These are phyloP conservation scores for Stropharia rugosoannulata DNA, from an alignment of 768 basidiomycete genomes.

Conservation along the genomic window DNA sequence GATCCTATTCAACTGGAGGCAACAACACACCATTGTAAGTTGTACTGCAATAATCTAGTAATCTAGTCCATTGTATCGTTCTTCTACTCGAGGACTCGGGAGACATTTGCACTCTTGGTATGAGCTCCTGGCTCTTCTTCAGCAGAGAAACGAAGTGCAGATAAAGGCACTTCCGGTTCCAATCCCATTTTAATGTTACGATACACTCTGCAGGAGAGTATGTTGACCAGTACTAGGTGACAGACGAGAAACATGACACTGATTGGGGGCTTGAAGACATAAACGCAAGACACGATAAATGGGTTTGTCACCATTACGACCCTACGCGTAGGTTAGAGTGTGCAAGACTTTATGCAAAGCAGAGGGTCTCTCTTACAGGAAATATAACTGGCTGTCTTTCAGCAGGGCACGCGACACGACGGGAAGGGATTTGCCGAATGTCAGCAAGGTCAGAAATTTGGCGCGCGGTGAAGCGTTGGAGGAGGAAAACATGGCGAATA, in stretches of 20 bases:
- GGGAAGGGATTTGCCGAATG: slow-evolving; percentile 18
- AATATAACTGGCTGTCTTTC: slow-evolving; percentile 27
- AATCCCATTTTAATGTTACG: slow-evolving; percentile 5
- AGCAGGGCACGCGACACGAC: slow-evolving; percentile 3
- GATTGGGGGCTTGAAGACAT: not conserved
- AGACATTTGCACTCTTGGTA: no score
- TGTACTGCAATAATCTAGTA: no score
- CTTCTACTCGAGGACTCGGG: no score
- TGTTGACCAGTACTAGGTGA: slow-evolving; percentile 12
- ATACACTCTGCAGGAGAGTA: slow-evolving; percentile 11
- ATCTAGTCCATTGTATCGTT: no score
- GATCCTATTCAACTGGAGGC: no score
- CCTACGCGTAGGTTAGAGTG: not conserved
- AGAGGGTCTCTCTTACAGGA: slow-evolving; percentile 6
- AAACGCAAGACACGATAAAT: slow-evolving; percentile 3
- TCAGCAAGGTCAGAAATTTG: not conserved
- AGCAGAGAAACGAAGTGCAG: no score
- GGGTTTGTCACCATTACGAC: slow-evolving; percentile 10
- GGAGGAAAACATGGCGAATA: slow-evolving; percentile 16
- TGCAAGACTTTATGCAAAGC: no score
- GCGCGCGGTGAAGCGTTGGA: not conserved
- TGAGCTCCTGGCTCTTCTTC: no score
- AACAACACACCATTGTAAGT: no score
- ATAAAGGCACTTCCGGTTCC: no score
- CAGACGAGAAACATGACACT: slow-evolving; percentile 11